Evolutionary conservation across 2,329 filamentous ascomycete species (phyloP).

Genomic region (Colletotrichum destructivum): DNA sequence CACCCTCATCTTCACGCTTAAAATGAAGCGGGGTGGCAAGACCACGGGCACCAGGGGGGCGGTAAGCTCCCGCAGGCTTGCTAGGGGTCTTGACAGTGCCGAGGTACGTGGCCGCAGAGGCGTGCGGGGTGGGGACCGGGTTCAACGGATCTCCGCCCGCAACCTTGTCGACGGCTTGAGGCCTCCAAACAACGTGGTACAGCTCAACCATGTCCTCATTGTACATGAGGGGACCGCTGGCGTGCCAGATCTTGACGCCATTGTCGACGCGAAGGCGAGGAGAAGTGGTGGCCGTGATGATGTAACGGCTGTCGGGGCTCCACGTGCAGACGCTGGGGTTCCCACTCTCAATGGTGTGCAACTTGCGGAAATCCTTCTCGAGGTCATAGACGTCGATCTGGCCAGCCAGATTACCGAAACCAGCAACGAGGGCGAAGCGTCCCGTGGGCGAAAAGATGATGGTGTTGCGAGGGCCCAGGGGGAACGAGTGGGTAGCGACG

Average conservation of each 20-base stretch:
- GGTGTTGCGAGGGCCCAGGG: conserved; percentile 91
- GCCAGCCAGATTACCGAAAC: conserved; percentile 96
- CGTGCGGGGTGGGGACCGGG: conserved; percentile 82
- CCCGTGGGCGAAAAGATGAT: conserved; percentile 95
- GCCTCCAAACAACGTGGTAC: conserved; percentile 92
- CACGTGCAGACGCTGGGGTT: conserved; percentile 97
- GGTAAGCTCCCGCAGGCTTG: conserved; percentile 97
- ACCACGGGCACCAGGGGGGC: conserved; percentile 93
- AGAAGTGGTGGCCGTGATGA: conserved; percentile 97
- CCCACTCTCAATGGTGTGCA: conserved; percentile 93
- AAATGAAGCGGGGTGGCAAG: conserved; percentile 92
- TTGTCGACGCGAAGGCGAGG: conserved; percentile 97
- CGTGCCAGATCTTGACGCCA: conserved; percentile 95
- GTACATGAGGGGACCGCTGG: conserved; percentile 91
- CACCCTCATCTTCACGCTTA: conserved; percentile 97
- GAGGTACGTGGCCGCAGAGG: conserved; percentile 86
- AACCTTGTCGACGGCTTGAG: conserved; percentile 75
- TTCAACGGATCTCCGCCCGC: conserved; percentile 79
- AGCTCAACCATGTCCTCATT: conserved; percentile 95
- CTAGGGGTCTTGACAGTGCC: conserved; percentile 93
- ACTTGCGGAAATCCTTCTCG: conserved; percentile 92
- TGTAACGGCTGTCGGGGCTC: conserved; percentile 95
- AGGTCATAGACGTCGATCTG: conserved; percentile 99
- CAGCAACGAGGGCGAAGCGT: conserved; percentile 92
- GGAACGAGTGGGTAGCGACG: conserved; percentile 86